A percentile compares a stretch with the other conserved stretches of the same genome.
Evolutionary conservation across 306 rosid species (phyloP).

Genomic region (Lathyrus sativus): DNA sequence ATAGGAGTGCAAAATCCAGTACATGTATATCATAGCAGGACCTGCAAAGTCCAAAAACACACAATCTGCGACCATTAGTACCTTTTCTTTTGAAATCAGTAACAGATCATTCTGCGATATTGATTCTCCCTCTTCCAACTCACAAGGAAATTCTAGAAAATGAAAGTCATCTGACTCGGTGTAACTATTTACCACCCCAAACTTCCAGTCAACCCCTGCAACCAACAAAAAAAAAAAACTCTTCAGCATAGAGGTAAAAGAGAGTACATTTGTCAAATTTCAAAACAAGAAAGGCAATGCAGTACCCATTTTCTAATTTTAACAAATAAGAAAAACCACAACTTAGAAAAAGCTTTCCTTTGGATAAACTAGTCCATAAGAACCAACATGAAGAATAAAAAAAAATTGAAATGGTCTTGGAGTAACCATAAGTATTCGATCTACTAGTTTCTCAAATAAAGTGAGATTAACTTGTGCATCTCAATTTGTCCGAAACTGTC

Average conservation of each 20-base stretch:
- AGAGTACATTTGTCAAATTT: conserved; percentile 7
- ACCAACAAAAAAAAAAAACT: conserved; percentile 7
- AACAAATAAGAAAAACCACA: conserved; percentile 2
- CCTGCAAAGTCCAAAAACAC: conserved; percentile 14
- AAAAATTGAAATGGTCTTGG: neutral
- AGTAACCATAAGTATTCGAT: neutral
- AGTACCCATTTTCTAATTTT: conserved; percentile 2
- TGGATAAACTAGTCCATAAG: neutral
- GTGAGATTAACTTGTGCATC: neutral
- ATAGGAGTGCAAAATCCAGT: too few species aligned
- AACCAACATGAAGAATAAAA: too few species aligned
- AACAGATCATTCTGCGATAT: conserved; percentile 76
- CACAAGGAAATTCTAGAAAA: conserved; percentile 55
- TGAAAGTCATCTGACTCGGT: conserved; percentile 75
- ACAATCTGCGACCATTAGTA: conserved; percentile 35
- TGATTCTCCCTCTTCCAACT: conserved; percentile 48
- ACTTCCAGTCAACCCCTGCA: conserved; percentile 69
- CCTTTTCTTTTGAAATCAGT: conserved; percentile 77
- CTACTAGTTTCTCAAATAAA: neutral
- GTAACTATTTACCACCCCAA: conserved; percentile 63
- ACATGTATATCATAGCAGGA: neutral
- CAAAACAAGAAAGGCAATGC: conserved; percentile 16
- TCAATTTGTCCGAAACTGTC: neutral
- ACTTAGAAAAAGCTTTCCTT: neutral
- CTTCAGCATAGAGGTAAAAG: conserved; percentile 30